A percentile compares a stretch with the other conserved stretches of the same genome.
Evolutionary conservation across 1,284 basidiomycete genomes (phyloP).

Genomic region (Leccinum fallax): DNA sequence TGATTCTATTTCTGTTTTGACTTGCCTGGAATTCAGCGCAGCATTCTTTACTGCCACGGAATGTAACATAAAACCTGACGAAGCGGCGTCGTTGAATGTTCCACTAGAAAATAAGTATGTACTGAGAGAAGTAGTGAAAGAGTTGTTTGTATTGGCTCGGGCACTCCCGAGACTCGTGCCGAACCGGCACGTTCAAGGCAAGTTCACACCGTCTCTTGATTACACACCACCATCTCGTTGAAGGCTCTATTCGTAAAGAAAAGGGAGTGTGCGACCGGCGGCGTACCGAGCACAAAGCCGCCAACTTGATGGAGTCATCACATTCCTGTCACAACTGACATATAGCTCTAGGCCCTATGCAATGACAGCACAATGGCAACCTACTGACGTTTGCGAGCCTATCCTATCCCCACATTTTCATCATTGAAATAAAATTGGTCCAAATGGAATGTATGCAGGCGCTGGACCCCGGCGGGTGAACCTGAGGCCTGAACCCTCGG

Average conservation of each 20-base stretch:
- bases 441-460: background rate
- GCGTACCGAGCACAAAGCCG: background rate
- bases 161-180: background rate
- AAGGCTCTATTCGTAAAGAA: background rate
- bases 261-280: background rate
- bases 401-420: background rate
- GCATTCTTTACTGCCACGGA: slow-evolving; percentile 28
- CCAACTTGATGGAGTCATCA: slow-evolving; percentile 7
- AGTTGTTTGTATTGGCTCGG: background rate
- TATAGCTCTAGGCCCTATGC: background rate
- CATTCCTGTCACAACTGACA: slow-evolving; percentile 15
- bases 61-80: slow-evolving; percentile 35
- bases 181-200: background rate
- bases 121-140: too few species aligned
- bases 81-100: slow-evolving; percentile 8
- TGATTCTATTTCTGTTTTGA: background rate
- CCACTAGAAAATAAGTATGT: background rate
- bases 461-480: background rate
- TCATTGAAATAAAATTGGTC: background rate
- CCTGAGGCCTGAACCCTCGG: background rate
- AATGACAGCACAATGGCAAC: background rate
- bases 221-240: background rate
- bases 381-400: background rate
- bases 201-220: background rate
- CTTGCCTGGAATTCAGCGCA: slow-evolving; percentile 30